Evolutionary conservation across 2,329 filamentous ascomycete species (phyloP).

Genomic region (Pseudovirgaria hyperparasitica): DNA sequence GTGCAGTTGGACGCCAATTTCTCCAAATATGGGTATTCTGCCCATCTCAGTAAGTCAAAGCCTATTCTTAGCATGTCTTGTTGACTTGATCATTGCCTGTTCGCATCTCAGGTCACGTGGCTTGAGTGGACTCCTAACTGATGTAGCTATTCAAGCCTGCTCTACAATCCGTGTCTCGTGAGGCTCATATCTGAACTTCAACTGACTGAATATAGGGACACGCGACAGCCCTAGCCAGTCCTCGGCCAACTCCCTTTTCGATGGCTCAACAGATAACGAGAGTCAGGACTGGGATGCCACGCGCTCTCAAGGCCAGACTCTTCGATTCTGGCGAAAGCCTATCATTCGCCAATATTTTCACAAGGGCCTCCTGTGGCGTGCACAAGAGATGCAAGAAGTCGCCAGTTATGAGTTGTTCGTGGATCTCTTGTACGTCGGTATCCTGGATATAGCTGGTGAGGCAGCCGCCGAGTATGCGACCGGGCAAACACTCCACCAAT

Average conservation of each 20-base stretch:
- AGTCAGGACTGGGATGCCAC: conserved; percentile 23
- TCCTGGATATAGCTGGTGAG: conserved; percentile 52
- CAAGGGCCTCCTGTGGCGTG: conserved; percentile 50
- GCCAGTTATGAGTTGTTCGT: conserved; percentile 53
- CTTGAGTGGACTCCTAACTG: too few relatives aligned
- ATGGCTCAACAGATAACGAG: conserved; percentile 13
- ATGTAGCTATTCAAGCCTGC: too few relatives aligned
- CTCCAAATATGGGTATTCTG: conserved; percentile 49
- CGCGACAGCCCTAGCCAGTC: conserved; percentile 13
- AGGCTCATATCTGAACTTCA: background rate
- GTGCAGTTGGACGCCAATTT: conserved; percentile 48
- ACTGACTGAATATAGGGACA: conserved; percentile 9
- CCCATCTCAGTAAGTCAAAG: conserved; percentile 39
- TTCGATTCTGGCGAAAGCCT: conserved; percentile 47
- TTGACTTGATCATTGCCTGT: background rate
- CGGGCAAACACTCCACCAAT: conserved; percentile 43
- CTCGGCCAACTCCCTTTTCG: conserved; percentile 11
- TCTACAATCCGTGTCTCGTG: too few relatives aligned
- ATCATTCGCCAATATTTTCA: conserved; percentile 54
- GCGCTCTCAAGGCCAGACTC: conserved; percentile 28
- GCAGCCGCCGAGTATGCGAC: conserved; percentile 43
- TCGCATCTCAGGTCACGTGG: too few relatives aligned
- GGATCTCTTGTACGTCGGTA: conserved; percentile 51
- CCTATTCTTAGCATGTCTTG: conserved; percentile 1
- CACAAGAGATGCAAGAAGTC: conserved; percentile 45